Evolutionary conservation across 257 asterid genomes (phyloP).

Genomic region (Marsdenia floribunda): DNA sequence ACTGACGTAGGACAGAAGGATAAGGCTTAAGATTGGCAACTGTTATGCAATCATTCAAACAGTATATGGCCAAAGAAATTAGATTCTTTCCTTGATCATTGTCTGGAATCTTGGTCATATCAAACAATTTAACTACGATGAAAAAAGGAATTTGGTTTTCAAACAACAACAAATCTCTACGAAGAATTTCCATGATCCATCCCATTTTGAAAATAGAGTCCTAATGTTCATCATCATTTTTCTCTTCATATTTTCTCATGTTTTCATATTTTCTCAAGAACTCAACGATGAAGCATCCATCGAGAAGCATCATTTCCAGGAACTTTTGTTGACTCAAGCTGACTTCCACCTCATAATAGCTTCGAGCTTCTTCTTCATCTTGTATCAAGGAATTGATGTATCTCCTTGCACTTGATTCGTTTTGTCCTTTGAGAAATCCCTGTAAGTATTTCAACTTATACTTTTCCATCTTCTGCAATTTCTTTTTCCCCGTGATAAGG

Average conservation of each 20-base stretch:
- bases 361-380: conserved; percentile 20
- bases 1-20: too few species aligned
- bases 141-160: conserved; percentile 11
- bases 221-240: background rate
- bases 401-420: background rate
- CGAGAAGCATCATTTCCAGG: conserved; percentile 3
- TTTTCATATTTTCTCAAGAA: background rate
- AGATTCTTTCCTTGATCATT: background rate
- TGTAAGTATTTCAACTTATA: conserved; percentile 23
- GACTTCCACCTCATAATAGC: background rate
- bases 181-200: background rate
- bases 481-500: background rate
- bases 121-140: background rate
- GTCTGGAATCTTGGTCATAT: background rate
- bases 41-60: too few species aligned
- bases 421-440: background rate
- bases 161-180: background rate
- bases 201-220: background rate
- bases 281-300: conserved; percentile 6
- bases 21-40: too few species aligned
- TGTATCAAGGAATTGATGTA: background rate
- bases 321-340: background rate
- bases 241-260: too few species aligned
- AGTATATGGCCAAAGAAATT: background rate
- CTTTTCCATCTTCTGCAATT: conserved; percentile 1